Base-by-base conservation (phyloP, 106 monocot genomes). In the Alisma plantagoaquatica region DNA sequence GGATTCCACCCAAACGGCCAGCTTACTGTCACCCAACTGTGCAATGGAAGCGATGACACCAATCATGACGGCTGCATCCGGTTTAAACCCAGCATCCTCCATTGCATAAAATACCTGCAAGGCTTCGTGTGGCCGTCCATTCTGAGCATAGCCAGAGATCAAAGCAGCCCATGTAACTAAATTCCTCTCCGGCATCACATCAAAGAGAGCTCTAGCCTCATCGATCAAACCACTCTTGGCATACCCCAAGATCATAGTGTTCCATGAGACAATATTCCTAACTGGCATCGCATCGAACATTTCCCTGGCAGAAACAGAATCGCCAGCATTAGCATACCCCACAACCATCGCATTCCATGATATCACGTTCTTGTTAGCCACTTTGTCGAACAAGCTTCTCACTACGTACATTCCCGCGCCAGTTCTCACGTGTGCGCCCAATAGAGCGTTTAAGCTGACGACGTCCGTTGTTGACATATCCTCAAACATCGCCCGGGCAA, bases 261-360 rank as follows among this genome's bases (percentile, higher is more conserved):
- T 68, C 68, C 68, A 68, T 2, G 68, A 51, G 23, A 68, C 68
- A 11, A 68, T 33, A 24, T 68, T 59, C 51, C 51, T 59, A 29
- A 12, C 29, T 1, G 33, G 28, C 68, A 68, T 68, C 20, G 24
- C 17, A 8, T 68, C 59, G 33, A 68, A 68, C 12, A 68, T 7
- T 14, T 31, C 42, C 41, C 59, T 27, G 18, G 68, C 68, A 1
- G 41, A 26, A 15, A 1, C 15, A 27, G 60, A 21, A 35, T 68
- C 59, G 21, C 59, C 59, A 16, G 33, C 5, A 16, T 41, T 68
- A 1, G 55, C 68, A 18, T 51, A 53, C 42, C 68, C 68, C 27
- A 69, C 68, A 14, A 69, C 5, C 68, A 69, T 59, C 2, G 68
- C 68, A 24, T 69, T 69, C 60, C 59, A 69, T 7, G 59, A 51